Evolutionary conservation across 2,329 filamentous ascomycete genomes (phyloP), one percentile per base, ranked within the genome.

Genomic region (Trichoderma harzianum): DNA sequence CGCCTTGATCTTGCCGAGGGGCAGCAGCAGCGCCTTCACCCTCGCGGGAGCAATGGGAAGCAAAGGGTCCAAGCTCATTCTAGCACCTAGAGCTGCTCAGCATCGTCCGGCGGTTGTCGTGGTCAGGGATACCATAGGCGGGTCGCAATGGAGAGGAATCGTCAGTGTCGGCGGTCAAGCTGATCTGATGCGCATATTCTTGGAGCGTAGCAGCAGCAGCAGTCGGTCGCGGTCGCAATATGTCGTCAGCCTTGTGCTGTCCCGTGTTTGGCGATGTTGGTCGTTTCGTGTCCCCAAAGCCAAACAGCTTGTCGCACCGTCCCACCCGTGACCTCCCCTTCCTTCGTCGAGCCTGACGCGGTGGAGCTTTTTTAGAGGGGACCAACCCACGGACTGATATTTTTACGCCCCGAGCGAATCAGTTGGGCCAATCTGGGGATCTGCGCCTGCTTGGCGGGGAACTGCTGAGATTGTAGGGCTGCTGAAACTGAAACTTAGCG

Each of bases 41-140:
- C 93, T 92, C 84, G 94, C 95, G 80, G 94, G 94, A 82, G 95
- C 93, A 85, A 95, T 90, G 82, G 95, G 94, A 81, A 95, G 92
- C 81, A 97, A 89, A 82, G 93, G 91, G 86, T 98, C 95, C 84
- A 93, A 88, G 84, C 89, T 91, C 94, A 97, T 97, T 80, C 84
- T 92, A 86, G 82, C 84, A 86, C 84, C 79, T 80, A 82, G 72
- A 76, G 75, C 74, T 74, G 70, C 74, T 78, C 77, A 80, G 76
- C 79, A 80, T 81, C 74, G 74, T 79, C 77, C 73, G 55, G 61
- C 62, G 66, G 6, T 34, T 53, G 36, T 24, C 55, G 47, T 47
- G 34, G 26, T 69, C 36, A 69, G 34, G 34, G 72, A 57, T 58
- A 53, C 63, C 55, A 26, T 36, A 34, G 61, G 51, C 32, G 36